These are phyloP conservation scores for Cytidiella melzeri DNA, from an alignment of 768 basidiomycete genomes.

Conservation along the genomic window DNA sequence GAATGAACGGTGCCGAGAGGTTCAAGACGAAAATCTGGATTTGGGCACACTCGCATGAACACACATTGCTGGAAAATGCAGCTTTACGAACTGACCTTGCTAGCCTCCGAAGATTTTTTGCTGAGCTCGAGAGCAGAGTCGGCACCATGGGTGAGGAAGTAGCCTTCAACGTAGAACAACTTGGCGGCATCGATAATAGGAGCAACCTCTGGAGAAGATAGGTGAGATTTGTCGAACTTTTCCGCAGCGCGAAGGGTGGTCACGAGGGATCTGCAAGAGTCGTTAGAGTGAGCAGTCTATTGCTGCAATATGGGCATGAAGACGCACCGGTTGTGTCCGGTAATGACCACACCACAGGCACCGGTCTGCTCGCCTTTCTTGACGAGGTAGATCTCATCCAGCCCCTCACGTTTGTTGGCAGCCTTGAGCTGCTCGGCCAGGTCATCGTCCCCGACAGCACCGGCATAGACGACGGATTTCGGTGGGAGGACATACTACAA, in stretches of 20 bases:
- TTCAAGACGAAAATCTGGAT: conserved; percentile 81
- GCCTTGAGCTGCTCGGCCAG: conserved; percentile 82
- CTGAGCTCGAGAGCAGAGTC: conserved; percentile 66
- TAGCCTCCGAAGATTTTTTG: conserved; percentile 65
- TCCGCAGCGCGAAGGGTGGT: conserved; percentile 90
- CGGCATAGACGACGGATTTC: conserved; percentile 86
- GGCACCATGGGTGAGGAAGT: conserved; percentile 92
- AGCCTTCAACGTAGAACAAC: conserved; percentile 92
- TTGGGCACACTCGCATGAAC: background rate
- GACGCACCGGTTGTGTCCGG: conserved; percentile 83
- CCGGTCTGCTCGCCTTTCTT: conserved; percentile 86
- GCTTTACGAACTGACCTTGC: conserved; percentile 52
- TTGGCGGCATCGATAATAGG: conserved; percentile 75
- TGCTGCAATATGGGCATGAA: conserved; percentile 2
- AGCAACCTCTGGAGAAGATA: conserved; percentile 69
- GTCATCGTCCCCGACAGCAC: conserved; percentile 91
- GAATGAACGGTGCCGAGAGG: conserved; percentile 95
- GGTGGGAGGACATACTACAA: conserved; percentile 84
- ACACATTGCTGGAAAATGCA: background rate
- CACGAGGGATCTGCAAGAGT: conserved; percentile 67
- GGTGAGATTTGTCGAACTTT: conserved; percentile 77
- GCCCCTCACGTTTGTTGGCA: conserved; percentile 90
- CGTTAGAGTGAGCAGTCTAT: background rate
- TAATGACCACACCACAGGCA: conserved; percentile 94
- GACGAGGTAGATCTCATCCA: conserved; percentile 85